Base-by-base conservation (phyloP, 2,329 filamentous ascomycete genomes). In the Coccinonectria pachysandricola region DNA sequence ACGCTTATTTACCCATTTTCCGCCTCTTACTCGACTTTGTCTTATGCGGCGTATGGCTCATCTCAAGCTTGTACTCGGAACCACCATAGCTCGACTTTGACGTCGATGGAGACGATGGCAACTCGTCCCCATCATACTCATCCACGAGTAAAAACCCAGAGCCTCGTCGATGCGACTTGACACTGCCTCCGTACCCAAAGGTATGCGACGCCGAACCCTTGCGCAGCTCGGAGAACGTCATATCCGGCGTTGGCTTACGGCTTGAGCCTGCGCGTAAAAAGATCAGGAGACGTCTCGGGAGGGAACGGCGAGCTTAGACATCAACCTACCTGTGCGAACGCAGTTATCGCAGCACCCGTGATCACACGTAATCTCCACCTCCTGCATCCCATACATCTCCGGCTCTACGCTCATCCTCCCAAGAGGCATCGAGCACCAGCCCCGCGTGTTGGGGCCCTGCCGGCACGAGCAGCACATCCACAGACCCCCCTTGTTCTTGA, bases 401-500 rank as follows among this genome's bases (percentile, higher is more conserved):
- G 45, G 33, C 31, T 55, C 57, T 26, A 44, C 46, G 24, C 44
- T 30, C 35, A 49, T 39, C 19, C 46, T 48, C 15, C 37, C 40
- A 19, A 44, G 48, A 8, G 52, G 46, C 35, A 57, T 59, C 7
- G 53, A 57, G 43, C 68, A 73, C 67, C 67, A 72, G 6, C 67
- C 68, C 32, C 57, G 52, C 2, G 48, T 58, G 40, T 73, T 71
- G 11, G 65, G 62, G 0, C 64, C 64, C 19, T 63, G 54, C 3
- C 59, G 51, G 39, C 68, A 73, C 17, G 55, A 42, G 45, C 68
- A 73, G 37, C 68, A 73, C n/a, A 52, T 59, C 68, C 68, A 72
- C 15, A 48, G 56, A 11, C 64, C 60, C 19, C 58, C 63, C 18
- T 67, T 57, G 24, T 56, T 54, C 29, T 59, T 59, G 47, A 63